These are phyloP conservation scores for Dichotomocladium elegans DNA, from an alignment of 371 early-diverging fungal species.

Conservation along the genomic window DNA sequence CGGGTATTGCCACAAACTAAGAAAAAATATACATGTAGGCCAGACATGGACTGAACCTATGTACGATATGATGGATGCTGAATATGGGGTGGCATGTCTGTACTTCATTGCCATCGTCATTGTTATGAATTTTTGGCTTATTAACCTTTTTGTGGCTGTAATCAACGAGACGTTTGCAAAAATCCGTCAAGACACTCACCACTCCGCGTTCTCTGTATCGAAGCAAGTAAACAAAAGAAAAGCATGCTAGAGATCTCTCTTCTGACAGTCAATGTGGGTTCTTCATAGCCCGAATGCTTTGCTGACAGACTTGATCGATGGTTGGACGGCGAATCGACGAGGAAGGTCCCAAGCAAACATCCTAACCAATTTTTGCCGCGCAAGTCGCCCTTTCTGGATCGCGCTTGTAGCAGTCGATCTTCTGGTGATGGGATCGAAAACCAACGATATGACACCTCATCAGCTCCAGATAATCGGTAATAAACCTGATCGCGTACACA, in stretches of 20 bases:
- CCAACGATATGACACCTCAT: constrained; percentile 29
- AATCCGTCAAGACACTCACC: constrained; percentile 63
- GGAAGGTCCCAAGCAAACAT: constrained; percentile 8
- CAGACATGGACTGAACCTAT: constrained; percentile 72
- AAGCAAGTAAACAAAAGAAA: constrained; percentile 19
- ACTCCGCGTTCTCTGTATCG: constrained; percentile 58
- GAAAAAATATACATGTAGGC: constrained; percentile 23
- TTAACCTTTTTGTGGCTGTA: constrained; percentile 71
- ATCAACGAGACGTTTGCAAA: constrained; percentile 72
- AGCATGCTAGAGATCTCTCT: constrained; percentile 2
- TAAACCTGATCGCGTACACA: neutral
- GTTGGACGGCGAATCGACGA: constrained; percentile 37
- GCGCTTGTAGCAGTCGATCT: constrained; percentile 47
- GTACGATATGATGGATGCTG: constrained; percentile 69
- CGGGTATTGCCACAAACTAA: no score
- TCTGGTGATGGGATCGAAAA: constrained; percentile 51
- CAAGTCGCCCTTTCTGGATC: constrained; percentile 47
- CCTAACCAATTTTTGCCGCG: constrained; percentile 19
- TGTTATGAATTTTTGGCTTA: constrained; percentile 68
- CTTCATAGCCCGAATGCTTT: constrained; percentile 32
- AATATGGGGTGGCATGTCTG: constrained; percentile 50
- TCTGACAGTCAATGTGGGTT: no score
- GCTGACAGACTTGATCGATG: constrained; percentile 38
- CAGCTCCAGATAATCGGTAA: constrained; percentile 29
- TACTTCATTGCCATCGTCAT: constrained; percentile 63